Conservation (phyloP, 495 filamentous ascomycete species). For the Talaromyces trachyspermus region DNA sequence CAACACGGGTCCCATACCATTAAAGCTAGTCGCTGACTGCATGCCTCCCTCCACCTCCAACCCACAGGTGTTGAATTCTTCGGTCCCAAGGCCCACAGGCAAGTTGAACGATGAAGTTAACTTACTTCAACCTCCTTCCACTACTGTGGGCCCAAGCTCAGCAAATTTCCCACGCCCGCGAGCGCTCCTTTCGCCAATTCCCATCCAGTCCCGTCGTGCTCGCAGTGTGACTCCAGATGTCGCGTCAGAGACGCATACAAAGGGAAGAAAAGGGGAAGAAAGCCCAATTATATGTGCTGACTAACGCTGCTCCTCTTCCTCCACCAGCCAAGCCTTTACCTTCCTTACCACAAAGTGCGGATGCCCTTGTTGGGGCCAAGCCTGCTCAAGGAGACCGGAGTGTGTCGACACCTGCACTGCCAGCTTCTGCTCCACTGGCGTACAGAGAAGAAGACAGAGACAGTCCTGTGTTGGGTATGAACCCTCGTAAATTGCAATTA, state of each 20-base stretch:
- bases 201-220: slow-evolving; percentile 5
- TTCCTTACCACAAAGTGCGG: slow-evolving; percentile 3
- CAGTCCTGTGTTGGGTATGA: slow-evolving; percentile 2
- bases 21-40: slow-evolving; percentile 8
- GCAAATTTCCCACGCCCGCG: slow-evolving; percentile 1
- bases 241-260: neutral
- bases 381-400: neutral
- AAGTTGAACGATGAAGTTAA: neutral
- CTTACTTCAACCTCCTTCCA: neutral
- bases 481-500: neutral
- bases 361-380: neutral
- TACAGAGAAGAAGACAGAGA: slow-evolving; percentile 1
- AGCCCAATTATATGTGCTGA: slow-evolving; percentile 6
- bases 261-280: slow-evolving; percentile 1
- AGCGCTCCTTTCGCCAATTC: slow-evolving; percentile 4
- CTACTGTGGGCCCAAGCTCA: neutral
- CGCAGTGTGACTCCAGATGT: slow-evolving; percentile 7
- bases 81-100: neutral
- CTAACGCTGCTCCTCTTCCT: slow-evolving; percentile 7
- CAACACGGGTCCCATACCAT: slow-evolving; percentile 8
- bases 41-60: neutral
- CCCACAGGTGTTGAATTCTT: neutral
- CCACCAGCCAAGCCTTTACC: slow-evolving; percentile 8
- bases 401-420: neutral
- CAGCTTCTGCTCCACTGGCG: neutral